phyloP scores from a whole-genome alignment of 2,329 filamentous ascomycete genomes.

The Huntiella savannae region DNA sequence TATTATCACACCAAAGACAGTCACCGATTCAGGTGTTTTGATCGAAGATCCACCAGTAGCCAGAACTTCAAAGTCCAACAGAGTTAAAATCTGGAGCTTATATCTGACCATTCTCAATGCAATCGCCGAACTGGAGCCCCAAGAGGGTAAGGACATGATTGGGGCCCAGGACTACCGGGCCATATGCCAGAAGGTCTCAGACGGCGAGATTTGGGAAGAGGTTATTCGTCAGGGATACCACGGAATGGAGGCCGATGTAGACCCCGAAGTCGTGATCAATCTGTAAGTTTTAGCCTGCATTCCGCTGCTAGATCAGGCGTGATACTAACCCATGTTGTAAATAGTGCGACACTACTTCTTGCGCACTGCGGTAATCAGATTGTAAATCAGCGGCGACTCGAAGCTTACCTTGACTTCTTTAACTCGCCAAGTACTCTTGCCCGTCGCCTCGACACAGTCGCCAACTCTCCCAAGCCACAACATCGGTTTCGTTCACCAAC shows the following conservation, averaged over 20 bases:
- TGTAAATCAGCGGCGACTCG: slow-evolving; percentile 70
- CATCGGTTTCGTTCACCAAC: slow-evolving; percentile 27
- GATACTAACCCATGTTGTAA: background rate
- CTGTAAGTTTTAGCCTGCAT: slow-evolving; percentile 34
- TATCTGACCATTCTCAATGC: slow-evolving; percentile 88
- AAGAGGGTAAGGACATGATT: slow-evolving; percentile 79
- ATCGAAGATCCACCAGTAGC: slow-evolving; percentile 53
- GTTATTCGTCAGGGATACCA: slow-evolving; percentile 75
- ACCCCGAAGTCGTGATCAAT: slow-evolving; percentile 85
- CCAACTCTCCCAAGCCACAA: slow-evolving; percentile 19
- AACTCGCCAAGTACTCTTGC: slow-evolving; percentile 54
- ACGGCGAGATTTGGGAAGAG: slow-evolving; percentile 87
- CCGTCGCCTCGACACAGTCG: slow-evolving; percentile 34
- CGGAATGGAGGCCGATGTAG: slow-evolving; percentile 73
- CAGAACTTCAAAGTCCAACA: slow-evolving; percentile 58
- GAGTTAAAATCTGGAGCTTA: slow-evolving; percentile 93
- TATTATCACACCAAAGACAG: slow-evolving; percentile 45
- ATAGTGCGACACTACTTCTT: slow-evolving; percentile 69
- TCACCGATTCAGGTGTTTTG: slow-evolving; percentile 26
- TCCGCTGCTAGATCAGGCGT: background rate
- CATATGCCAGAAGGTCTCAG: slow-evolving; percentile 65
- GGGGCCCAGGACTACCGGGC: slow-evolving; percentile 70
- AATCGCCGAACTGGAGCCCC: slow-evolving; percentile 69
- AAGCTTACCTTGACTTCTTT: slow-evolving; percentile 53
- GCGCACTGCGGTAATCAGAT: slow-evolving; percentile 74